These are phyloP conservation scores for Pyrenophora tritici-repentis DNA, from an alignment of 2,329 filamentous ascomycete species.

Conservation along the genomic window DNA sequence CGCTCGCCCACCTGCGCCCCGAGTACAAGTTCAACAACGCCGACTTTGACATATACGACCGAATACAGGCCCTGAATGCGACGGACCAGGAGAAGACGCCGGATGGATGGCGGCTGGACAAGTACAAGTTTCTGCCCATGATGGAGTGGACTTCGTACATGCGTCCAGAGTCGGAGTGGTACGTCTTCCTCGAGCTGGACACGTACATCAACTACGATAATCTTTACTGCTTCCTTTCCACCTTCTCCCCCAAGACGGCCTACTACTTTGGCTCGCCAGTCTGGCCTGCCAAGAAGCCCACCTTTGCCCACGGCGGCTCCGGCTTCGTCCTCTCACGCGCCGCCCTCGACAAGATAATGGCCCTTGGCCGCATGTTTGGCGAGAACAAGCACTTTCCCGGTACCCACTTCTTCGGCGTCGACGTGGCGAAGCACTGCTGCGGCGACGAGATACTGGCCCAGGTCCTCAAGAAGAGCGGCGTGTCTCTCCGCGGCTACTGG, in stretches of 20 bases:
- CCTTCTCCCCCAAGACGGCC: constrained; percentile 43
- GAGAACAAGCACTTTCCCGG: constrained; percentile 40
- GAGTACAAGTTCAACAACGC: constrained; percentile 50
- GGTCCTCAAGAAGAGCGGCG: constrained; percentile 45
- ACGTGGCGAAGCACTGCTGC: constrained; percentile 43
- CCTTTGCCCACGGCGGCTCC: constrained; percentile 52
- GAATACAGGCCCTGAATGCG: constrained; percentile 48
- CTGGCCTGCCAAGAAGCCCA: constrained; percentile 38
- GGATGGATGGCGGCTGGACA: constrained; percentile 61
- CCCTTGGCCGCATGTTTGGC: constrained; percentile 45
- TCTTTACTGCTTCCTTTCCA: constrained; percentile 47
- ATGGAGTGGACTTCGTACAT: constrained; percentile 55
- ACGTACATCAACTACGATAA: constrained; percentile 48
- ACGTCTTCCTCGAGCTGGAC: constrained; percentile 46
- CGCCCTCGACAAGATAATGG: constrained; percentile 54
- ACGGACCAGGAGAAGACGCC: constrained; percentile 50
- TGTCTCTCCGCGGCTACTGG: constrained; percentile 47
- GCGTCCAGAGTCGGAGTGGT: constrained; percentile 42
- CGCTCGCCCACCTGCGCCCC: constrained; percentile 52
- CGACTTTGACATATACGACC: constrained; percentile 59
- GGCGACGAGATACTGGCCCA: constrained; percentile 47
- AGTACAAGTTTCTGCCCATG: constrained; percentile 64
- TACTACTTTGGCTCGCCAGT: constrained; percentile 51
- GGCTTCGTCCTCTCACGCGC: constrained; percentile 53
- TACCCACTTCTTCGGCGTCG: constrained; percentile 45